phyloP scores from a whole-genome alignment of 2,329 filamentous ascomycete species.

The Penicillium sp. region DNA sequence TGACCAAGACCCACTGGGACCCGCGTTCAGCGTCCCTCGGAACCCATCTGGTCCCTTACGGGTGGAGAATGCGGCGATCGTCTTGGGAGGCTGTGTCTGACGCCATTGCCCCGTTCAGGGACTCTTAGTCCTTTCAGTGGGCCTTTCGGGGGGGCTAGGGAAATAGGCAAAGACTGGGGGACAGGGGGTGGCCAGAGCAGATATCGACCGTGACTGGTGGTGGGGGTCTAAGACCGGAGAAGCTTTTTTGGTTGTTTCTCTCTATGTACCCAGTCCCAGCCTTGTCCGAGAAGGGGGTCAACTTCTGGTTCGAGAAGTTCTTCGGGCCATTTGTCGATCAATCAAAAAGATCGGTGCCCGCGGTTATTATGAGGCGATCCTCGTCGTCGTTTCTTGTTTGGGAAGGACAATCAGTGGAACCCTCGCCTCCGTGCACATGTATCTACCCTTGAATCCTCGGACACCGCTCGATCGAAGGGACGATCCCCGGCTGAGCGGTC shows the following conservation, averaged over 20 bases:
- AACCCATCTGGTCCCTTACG: conserved; percentile 37
- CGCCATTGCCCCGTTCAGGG: conserved; percentile 24
- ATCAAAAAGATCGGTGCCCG: conserved; percentile 5
- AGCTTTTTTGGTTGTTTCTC: not conserved
- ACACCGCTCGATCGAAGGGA: conserved; percentile 3
- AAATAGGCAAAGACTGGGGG: not conserved
- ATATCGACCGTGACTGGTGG: too few species aligned
- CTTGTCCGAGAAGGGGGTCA: not conserved
- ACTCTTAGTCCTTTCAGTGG: conserved; percentile 9
- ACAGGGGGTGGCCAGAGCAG: not conserved
- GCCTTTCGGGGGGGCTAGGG: too few species aligned
- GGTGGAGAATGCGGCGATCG: conserved; percentile 41
- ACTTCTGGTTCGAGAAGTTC: conserved; percentile 14
- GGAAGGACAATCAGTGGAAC: conserved; percentile 32
- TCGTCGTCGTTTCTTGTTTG: conserved; percentile 20
- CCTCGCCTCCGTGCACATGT: conserved; percentile 15
- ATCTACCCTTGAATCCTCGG: conserved; percentile 1
- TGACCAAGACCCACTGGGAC: conserved; percentile 30
- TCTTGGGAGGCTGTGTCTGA: conserved; percentile 24
- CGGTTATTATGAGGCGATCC: conserved; percentile 15
- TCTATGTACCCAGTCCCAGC: not conserved
- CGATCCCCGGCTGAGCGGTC: conserved; percentile 7
- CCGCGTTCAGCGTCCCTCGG: conserved; percentile 32
- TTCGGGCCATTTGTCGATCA: conserved; percentile 11
- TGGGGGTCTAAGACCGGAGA: not conserved